Evolutionary conservation across 2,329 filamentous ascomycete species (phyloP), one percentile per base, ranked within the genome.

Genomic region (Remersonia thermophila): DNA sequence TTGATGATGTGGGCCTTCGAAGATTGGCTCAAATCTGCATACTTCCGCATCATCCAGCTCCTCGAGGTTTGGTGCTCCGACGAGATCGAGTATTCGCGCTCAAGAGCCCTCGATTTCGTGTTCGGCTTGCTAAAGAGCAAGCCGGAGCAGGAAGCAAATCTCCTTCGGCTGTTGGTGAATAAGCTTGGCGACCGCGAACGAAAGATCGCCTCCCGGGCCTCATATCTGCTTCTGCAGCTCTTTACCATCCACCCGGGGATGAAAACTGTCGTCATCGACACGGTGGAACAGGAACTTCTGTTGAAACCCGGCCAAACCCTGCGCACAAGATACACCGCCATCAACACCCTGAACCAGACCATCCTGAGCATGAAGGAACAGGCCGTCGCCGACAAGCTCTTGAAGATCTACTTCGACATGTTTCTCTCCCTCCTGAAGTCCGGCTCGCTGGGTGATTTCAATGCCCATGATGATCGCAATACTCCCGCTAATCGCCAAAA

Each of bases 281-380:
- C 78, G 8, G 77, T 98, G 30, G 89, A 98, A 57, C 78, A 82
- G 37, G 89, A 96, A 49, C 72, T 93, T 32, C 64, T 98, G 15
- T 81, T 95, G 54, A 77, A 85, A 35, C 83, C 87, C 0, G 83
- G 84, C 9, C 91, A 96, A 58, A 89, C 77, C 51, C 68, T 80
- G 26, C 83, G 93, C 49, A 84, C 89, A 28, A 93, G 84, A 55
- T 98, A 98, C 61, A 95, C 94, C 58, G 87, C 85, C 25, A 79
- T 94, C 56, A 95, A 95, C 55, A 96, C 91, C 0, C 68, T 98
- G 33, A 98, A 98, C 56, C 93, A 98, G 61, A 96, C 89, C 0
- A 87, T 96, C 33, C 61, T 98, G 33, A 93, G 83, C 56, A 73
- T 63, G 37, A 91, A 81, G 50, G 89, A 96, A 52, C 80, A 86